A percentile compares a stretch with the other conserved stretches of the same genome.
Evolutionary conservation across 2,329 filamentous ascomycete species (phyloP).

Genomic region (Thielaviopsis musarum): DNA sequence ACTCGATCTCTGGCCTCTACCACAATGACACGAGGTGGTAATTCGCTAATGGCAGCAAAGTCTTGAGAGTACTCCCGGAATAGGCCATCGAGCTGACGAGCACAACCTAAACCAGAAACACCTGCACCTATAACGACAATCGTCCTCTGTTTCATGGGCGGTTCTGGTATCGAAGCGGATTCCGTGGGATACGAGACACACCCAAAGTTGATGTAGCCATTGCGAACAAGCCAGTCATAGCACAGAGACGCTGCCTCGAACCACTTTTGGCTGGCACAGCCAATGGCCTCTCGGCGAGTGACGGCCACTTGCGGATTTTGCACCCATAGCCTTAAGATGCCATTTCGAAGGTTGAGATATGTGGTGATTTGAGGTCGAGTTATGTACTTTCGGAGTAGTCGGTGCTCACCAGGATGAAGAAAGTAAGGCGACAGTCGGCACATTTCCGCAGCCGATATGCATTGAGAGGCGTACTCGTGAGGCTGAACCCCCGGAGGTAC

Average conservation of each 20-base stretch:
- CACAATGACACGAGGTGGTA: slow-evolving; percentile 57
- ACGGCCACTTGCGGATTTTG: slow-evolving; percentile 72
- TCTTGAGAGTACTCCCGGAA: slow-evolving; percentile 62
- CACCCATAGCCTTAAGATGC: slow-evolving; percentile 79
- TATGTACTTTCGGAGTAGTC: slow-evolving; percentile 62
- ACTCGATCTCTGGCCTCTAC: slow-evolving; percentile 77
- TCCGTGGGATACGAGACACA: slow-evolving; percentile 35
- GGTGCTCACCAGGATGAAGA: slow-evolving; percentile 70
- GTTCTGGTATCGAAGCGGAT: slow-evolving; percentile 37
- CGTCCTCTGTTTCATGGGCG: slow-evolving; percentile 42
- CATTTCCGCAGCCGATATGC: slow-evolving; percentile 73
- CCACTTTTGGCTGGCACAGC: slow-evolving; percentile 77
- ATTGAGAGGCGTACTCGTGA: slow-evolving; percentile 76
- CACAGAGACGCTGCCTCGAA: slow-evolving; percentile 78
- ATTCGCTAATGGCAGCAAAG: slow-evolving; percentile 47
- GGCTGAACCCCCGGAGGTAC: slow-evolving; percentile 60
- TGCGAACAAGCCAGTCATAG: slow-evolving; percentile 79
- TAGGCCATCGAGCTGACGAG: slow-evolving; percentile 75
- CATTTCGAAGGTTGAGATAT: slow-evolving; percentile 91
- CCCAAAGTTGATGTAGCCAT: slow-evolving; percentile 93
- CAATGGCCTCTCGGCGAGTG: slow-evolving; percentile 68
- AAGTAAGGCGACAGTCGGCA: slow-evolving; percentile 82
- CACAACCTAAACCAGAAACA: slow-evolving; percentile 84
- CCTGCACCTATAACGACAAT: slow-evolving; percentile 83
- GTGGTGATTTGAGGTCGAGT: slow-evolving; percentile 81